Conservation (phyloP, 2,329 filamentous ascomycete genomes). For the Pseudocercospora cruenta region DNA sequence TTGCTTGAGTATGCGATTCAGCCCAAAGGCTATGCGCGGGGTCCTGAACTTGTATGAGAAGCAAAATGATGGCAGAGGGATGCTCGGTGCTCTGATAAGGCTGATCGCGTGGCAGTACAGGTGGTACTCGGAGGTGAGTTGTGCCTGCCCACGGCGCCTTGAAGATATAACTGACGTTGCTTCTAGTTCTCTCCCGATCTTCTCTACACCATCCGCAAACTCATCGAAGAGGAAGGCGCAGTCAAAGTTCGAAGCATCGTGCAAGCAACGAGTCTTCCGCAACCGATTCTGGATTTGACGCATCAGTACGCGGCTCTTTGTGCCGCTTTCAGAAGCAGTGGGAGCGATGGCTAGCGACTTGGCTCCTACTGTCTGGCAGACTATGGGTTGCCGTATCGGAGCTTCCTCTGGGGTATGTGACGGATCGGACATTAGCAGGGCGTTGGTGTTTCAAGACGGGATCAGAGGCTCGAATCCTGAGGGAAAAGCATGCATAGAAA, state of each 20-base stretch:
- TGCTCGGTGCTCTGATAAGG: constrained; percentile 81
- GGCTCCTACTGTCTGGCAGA: not conserved
- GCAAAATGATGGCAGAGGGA: constrained; percentile 76
- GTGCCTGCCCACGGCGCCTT: too few relatives aligned
- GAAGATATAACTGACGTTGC: constrained; percentile 10
- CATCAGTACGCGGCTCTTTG: constrained; percentile 96
- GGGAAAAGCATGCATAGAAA: too few relatives aligned
- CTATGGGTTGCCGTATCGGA: too few relatives aligned
- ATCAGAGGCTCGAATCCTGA: too few relatives aligned
- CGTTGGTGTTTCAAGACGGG: too few relatives aligned
- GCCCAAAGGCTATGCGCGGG: constrained; percentile 86
- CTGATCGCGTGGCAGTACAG: constrained; percentile 97
- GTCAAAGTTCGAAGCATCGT: constrained; percentile 98
- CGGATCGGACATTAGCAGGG: too few relatives aligned
- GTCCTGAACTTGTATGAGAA: constrained; percentile 79
- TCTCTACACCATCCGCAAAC: constrained; percentile 80
- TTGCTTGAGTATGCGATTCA: constrained; percentile 86
- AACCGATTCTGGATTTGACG: constrained; percentile 89
- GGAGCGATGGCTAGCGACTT: constrained; percentile 67
- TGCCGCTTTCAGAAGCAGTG: constrained; percentile 91
- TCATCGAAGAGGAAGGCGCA: constrained; percentile 96
- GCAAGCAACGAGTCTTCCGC: constrained; percentile 90
- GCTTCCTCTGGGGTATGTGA: too few relatives aligned
- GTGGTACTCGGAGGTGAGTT: constrained; percentile 89
- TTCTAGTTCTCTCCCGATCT: constrained; percentile 86